phyloP scores from a whole-genome alignment of 192 early-diverging fungal genomes.

The Phlyctochytrium planicorne region DNA sequence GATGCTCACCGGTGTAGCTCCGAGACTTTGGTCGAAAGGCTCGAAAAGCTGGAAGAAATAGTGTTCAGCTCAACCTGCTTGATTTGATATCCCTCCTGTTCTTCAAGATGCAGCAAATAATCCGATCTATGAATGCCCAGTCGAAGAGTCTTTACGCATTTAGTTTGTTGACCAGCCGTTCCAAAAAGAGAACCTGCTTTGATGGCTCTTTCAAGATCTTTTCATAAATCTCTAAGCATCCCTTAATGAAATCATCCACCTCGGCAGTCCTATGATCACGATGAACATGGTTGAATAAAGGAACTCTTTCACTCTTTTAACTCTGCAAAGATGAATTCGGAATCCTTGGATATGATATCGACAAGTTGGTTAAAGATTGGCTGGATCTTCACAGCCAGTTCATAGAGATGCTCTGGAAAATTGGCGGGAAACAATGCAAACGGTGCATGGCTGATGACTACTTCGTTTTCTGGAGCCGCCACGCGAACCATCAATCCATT shows the following conservation, averaged over 20 bases:
- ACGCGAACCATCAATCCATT: too few relatives aligned
- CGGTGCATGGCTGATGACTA: too few relatives aligned
- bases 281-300: too few relatives aligned
- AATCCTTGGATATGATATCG: conserved; percentile 73
- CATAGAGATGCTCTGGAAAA: conserved; percentile 72
- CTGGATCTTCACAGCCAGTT: conserved; percentile 73
- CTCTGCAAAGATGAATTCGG: conserved; percentile 68
- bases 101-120: conserved; percentile 74
- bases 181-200: too few relatives aligned
- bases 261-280: conserved; percentile 44
- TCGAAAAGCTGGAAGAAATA: conserved; percentile 87
- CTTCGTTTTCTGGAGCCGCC: too few relatives aligned
- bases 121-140: conserved; percentile 92
- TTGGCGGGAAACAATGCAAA: conserved; percentile 83
- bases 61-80: conserved; percentile 98
- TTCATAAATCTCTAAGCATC: conserved; percentile 76
- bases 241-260: conserved; percentile 81
- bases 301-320: conserved; percentile 80
- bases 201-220: conserved; percentile 55
- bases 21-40: conserved; percentile 69
- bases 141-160: conserved; percentile 48
- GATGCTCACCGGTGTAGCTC: conserved; percentile 81
- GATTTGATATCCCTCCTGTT: too few relatives aligned
- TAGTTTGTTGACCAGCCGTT: conserved; percentile 42
- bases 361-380: conserved; percentile 80